Evolutionary conservation across 1,139 yeast species (phyloP), one percentile per base, ranked within the genome.

Genomic region (Pichia kudriavzevii): DNA sequence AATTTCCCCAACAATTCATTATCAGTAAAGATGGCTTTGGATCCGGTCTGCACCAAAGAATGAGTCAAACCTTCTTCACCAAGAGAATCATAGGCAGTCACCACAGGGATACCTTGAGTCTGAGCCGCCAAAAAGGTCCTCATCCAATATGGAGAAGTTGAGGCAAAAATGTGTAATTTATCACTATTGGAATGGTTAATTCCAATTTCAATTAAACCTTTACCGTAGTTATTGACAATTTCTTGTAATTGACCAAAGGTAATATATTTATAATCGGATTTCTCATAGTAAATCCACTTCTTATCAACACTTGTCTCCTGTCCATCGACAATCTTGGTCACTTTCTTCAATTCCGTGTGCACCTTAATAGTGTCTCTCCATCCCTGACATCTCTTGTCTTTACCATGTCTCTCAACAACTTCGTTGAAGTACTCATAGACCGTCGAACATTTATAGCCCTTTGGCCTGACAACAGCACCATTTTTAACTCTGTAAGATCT

Each of bases 61-160:
- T 83, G 94, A 41, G 80, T 81, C 55, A 91, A 70, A 24, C 98
- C 99, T 28, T 73, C 72, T 59, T 87, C 94, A 41, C 98, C 98
- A 46, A 91, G 69, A 26, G 98, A 88, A 59, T 91, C 99, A 60
- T 91, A 91, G 26, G 98, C 97, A 20, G 99, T 93, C 30, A 87
- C 98, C 43, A 83, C 72, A 17, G 97, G 84, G 42, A 93, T 77
- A 35, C 74, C 63, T 60, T 87, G 95, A 40, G 85, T 64, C 50
- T 75, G 72, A 35, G 83, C 69, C 12, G 88, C 95, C 46, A 87
- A 60, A 46, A 79, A 91, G 27, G 85, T 72, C 61, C 84, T 84
- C 81, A 91, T 72, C 98, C 98, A 91, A 54, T 74, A 75, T 37
- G 75, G 81, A 22, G 94, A 80, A 19, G 95, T 80, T 22, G 82